Evolutionary conservation across 1,284 basidiomycete genomes (phyloP).

Genomic region (Somion occarium): DNA sequence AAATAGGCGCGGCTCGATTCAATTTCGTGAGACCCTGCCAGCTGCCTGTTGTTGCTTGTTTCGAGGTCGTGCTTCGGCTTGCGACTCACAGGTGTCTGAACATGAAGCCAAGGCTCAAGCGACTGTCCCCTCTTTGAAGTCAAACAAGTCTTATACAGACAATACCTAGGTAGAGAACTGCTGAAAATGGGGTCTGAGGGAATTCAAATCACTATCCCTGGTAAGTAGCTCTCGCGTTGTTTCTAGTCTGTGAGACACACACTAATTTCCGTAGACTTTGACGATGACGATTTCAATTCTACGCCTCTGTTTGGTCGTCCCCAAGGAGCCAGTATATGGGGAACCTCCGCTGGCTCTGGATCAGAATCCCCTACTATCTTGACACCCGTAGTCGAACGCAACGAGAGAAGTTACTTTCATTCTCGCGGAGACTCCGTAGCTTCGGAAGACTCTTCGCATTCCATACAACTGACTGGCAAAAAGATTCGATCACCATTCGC

Average conservation of each 20-base stretch:
- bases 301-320: constrained; percentile 62
- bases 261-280: constrained; percentile 49
- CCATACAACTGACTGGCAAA: constrained; percentile 34
- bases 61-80: too few relatives aligned
- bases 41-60: too few relatives aligned
- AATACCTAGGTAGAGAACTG: too few relatives aligned
- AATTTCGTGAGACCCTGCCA: too few relatives aligned
- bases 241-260: background rate
- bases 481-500: constrained; percentile 50
- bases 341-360: constrained; percentile 34
- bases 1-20: too few relatives aligned
- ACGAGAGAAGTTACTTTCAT: constrained; percentile 66
- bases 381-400: constrained; percentile 45
- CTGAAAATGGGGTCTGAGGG: constrained; percentile 48
- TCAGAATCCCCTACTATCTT: constrained; percentile 62
- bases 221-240: constrained; percentile 33
- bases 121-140: too few relatives aligned
- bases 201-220: constrained; percentile 79
- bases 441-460: constrained; percentile 62
- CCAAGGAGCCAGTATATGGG: constrained; percentile 36
- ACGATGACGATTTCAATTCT: constrained; percentile 56
- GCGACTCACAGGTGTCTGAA: too few relatives aligned
- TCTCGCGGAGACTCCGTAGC: constrained; percentile 70
- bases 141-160: too few relatives aligned
- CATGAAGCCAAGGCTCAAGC: too few relatives aligned